These are phyloP conservation scores for Alternaria sp. DNA, from an alignment of 2,329 filamentous ascomycete species.

Conservation along the genomic window DNA sequence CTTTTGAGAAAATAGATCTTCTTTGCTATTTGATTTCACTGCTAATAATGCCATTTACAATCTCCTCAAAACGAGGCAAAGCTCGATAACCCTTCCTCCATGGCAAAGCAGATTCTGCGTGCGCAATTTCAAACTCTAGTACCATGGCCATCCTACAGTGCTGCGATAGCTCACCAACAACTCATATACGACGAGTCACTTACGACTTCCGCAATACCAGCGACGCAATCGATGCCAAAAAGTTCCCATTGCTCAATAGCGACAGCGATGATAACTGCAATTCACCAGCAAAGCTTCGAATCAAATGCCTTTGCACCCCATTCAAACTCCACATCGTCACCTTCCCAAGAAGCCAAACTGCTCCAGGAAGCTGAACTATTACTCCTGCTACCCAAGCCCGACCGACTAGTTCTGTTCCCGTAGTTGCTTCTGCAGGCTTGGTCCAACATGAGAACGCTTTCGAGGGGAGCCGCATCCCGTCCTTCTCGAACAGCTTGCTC, in stretches of 20 bases:
- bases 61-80: background rate
- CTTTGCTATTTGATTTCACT: background rate
- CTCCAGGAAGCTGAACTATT: background rate
- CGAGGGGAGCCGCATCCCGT: background rate
- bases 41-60: background rate
- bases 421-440: background rate
- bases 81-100: background rate
- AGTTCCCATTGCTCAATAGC: background rate
- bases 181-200: background rate
- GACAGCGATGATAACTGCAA: background rate
- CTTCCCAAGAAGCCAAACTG: background rate
- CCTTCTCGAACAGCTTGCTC: background rate
- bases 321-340: background rate
- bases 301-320: conserved; percentile 1
- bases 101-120: background rate
- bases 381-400: background rate
- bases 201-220: background rate
- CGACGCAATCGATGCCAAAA: background rate
- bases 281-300: conserved; percentile 4
- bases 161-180: background rate
- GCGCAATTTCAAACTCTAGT: background rate
- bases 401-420: background rate
- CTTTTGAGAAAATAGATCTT: background rate
- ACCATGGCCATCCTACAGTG: background rate
- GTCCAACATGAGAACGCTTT: background rate